Conservation (phyloP, 805 yeast genomes). For the Cyberlindnera mississippiensis region DNA sequence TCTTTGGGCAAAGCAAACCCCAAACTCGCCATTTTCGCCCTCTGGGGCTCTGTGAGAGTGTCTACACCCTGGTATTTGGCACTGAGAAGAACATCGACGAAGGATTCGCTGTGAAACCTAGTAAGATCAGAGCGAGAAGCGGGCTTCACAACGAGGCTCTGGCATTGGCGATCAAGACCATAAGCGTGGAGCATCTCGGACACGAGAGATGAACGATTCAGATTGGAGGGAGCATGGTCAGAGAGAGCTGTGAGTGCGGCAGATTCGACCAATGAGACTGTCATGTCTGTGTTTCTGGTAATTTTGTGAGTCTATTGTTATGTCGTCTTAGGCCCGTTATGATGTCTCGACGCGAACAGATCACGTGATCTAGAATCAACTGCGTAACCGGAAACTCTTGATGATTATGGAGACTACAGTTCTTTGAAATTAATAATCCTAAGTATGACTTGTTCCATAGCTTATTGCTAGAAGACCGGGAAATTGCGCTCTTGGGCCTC, state of each 20-base stretch:
- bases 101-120: conserved; percentile 47
- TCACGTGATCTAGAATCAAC: no score
- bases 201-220: conserved; percentile 45
- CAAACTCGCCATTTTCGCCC: neutral
- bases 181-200: conserved; percentile 39
- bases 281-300: neutral
- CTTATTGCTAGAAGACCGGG: no score
- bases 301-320: no score
- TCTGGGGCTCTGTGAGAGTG: conserved; percentile 1
- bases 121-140: conserved; percentile 38
- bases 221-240: conserved; percentile 51
- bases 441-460: no score
- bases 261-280: conserved; percentile 9
- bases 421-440: no score
- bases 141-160: conserved; percentile 24
- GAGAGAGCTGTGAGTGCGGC: conserved; percentile 5
- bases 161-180: conserved; percentile 30
- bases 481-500: no score
- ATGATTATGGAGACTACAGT: no score
- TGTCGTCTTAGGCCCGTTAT: no score
- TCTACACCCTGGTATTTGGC: conserved; percentile 1
- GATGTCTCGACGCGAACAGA: no score
- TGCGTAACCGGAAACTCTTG: no score
- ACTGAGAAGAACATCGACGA: conserved; percentile 37
- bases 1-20: neutral